Evolutionary conservation across 2,329 filamentous ascomycete species (phyloP), one percentile per base, ranked within the genome.

Genomic region (Daldinia eschscholtzii): DNA sequence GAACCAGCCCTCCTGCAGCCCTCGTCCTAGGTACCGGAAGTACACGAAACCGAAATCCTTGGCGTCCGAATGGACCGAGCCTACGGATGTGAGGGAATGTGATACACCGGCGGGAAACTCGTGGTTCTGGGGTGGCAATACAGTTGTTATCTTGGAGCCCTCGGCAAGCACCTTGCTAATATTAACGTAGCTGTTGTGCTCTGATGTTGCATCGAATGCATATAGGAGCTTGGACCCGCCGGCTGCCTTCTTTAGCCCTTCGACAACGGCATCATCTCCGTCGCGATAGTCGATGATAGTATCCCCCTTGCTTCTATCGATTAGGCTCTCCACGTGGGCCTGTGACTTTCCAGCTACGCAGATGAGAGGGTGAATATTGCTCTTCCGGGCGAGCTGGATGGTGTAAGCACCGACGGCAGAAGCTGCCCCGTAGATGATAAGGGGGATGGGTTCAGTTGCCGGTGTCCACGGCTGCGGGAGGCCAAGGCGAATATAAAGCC

Each of bases 281-380:
- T 81, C 75, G 28, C 89, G 86, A 77, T 91, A 90, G 79, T 91
- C 88, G 64, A 91, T 76, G 23, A 91, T 79, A 0, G 80, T 78
- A 73, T 91, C 88, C 42, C 88, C 88, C 73, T 86, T 86, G 58
- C 75, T 77, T 9, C 76, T 76, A 73, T 88, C 84, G 61, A 90
- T 83, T 35, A 89, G 78, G 0, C 73, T 76, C 75, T 86, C 80
- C 3, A 90, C 87, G 70, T 85, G 85, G 2, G 82, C 73, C 7
- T 77, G 77, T 5, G 85, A 85, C 2, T 81, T 79, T 6, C 89
- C 89, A 0, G 88, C 88, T 6, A 91, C 81, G 66, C 83, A 84
- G 69, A 91, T 88, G 48, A 91, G 78, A 0, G 89, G 89, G 76
- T 90, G 87, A 67, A 91, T 87, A 74, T 88, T 86, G 65, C 83